Evolutionary conservation across 305 asterid genomes (phyloP), one percentile per base, ranked within the genome.

Genomic region (Fraxinus angustifolia): DNA sequence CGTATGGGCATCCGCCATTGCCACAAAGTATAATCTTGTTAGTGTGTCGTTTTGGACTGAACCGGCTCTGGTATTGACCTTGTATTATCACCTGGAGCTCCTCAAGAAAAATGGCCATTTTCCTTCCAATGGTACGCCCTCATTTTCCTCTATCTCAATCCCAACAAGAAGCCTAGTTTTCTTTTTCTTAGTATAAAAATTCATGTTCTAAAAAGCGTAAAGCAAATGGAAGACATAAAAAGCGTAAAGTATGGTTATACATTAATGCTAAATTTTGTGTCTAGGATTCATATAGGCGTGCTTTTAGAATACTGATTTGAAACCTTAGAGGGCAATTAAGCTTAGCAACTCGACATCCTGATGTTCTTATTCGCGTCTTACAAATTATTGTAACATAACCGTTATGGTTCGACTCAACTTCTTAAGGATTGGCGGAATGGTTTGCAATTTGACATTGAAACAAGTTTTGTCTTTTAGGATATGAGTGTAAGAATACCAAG

Each of bases 11-110:
- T 87, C 91, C 30, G 87, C 80, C 67, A 80, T 91, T 68, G 95
- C 97, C 21, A 82, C 68, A 42, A 92, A 89, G 81, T 82, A 87
- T 53, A 84, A 86, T 72, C 80, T 92, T 73, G 91, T 90, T 0
- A 81, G 81, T 79, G 94, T 91, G n/a, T 92, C 95, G 1, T 89
- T 92, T 23, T 92, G 93, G 94, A 91, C 95, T 76, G 95, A 92
- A 53, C 94, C 97, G 23, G 93, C 93, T 28, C 78, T 92, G 74
- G 94, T 89, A 60, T 81, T 91, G 78, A 84, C 91, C 4, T 30
- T 92, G 72, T 91, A 92, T 81, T 92, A 92, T 78, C 97, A 91
- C 79, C 80, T 92, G 42, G 92, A 92, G 77, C 89, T 91, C 86
- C 90, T 92, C 81, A 83, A 79, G 87, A 76, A 80, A 42, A 86